phyloP scores from a whole-genome alignment of 768 basidiomycete species.

The Hygrophorus pudorinus region DNA sequence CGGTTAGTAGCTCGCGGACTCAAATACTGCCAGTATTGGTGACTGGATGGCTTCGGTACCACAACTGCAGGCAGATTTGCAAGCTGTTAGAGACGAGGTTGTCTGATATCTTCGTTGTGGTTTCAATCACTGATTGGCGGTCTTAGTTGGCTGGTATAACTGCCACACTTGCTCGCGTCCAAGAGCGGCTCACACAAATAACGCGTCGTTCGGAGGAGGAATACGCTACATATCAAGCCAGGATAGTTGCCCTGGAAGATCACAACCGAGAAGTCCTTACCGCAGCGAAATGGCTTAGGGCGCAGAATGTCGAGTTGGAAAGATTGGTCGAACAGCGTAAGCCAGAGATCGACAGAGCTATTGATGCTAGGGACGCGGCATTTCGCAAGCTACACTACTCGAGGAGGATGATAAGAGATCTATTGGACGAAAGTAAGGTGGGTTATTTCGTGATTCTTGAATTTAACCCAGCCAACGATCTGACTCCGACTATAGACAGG shows the following conservation, averaged over 20 bases:
- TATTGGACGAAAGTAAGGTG: slow-evolving; percentile 30
- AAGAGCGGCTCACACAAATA: slow-evolving; percentile 10
- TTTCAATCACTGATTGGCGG: no score
- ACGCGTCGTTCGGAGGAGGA: slow-evolving; percentile 7
- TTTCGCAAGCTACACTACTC: slow-evolving; percentile 26
- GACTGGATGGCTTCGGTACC: slow-evolving; percentile 9
- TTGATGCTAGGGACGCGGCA: slow-evolving; percentile 23
- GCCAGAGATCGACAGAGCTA: slow-evolving; percentile 21
- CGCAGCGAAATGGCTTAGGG: slow-evolving; percentile 18
- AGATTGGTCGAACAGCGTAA: slow-evolving; percentile 14
- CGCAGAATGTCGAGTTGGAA: slow-evolving; percentile 26
- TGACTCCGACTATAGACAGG: slow-evolving; percentile 2
- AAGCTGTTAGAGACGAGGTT: slow-evolving; percentile 22
- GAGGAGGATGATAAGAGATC: slow-evolving; percentile 29
- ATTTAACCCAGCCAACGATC: neutral
- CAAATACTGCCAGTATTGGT: no score
- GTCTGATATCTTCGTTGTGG: neutral
- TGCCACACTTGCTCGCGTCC: slow-evolving; percentile 9
- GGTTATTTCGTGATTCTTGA: slow-evolving; percentile 12
- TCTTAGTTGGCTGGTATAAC: slow-evolving; percentile 10
- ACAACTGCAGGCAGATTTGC: slow-evolving; percentile 1
- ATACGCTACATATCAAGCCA: slow-evolving; percentile 12
- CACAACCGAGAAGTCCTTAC: slow-evolving; percentile 16
- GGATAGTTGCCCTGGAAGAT: slow-evolving; percentile 29
- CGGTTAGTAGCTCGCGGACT: no score